Evolutionary conservation across 495 filamentous ascomycete genomes (phyloP), one percentile per base, ranked within the genome.

Genomic region (Penicillium taxi): DNA sequence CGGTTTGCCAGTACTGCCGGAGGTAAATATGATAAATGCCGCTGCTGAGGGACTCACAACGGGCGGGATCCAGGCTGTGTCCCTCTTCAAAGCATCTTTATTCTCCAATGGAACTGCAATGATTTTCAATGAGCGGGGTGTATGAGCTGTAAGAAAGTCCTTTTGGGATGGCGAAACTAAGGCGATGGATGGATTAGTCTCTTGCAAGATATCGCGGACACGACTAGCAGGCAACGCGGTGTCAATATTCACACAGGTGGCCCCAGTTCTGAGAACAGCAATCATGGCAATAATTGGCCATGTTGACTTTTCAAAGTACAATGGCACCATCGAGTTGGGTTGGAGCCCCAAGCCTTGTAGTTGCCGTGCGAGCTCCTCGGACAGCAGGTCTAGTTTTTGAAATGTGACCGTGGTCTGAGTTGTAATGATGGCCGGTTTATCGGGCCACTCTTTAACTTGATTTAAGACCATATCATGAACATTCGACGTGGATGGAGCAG

Each of bases 21-120:
- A 62, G 1, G 60, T 64, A 31, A 57, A 64, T 2, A 67, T 53
- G 3, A 62, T 39, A 61, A 63, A 35, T 63, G 22, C 18, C 27
- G 22, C n/a, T n/a, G n/a, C n/a, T n/a, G n/a, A n/a, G n/a, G n/a
- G n/a, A n/a, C n/a, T n/a, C n/a, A n/a, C n/a, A n/a, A n/a, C n/a
- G n/a, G n/a, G n/a, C n/a, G n/a, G n/a, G n/a, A n/a, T n/a, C n/a
- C n/a, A n/a, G n/a, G n/a, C n/a, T n/a, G n/a, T n/a, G n/a, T n/a
- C n/a, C n/a, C n/a, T n/a, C n/a, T n/a, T n/a, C n/a, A n/a, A n/a
- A n/a, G n/a, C n/a, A n/a, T n/a, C n/a, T n/a, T n/a, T n/a, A n/a
- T n/a, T n/a, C n/a, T n/a, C n/a, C n/a, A n/a, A n/a, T n/a, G n/a
- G n/a, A n/a, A n/a, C n/a, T n/a, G n/a, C n/a, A n/a, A n/a, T n/a